Base-by-base conservation (phyloP, 1,284 basidiomycete genomes). In the Leccinum griseonigrum region DNA sequence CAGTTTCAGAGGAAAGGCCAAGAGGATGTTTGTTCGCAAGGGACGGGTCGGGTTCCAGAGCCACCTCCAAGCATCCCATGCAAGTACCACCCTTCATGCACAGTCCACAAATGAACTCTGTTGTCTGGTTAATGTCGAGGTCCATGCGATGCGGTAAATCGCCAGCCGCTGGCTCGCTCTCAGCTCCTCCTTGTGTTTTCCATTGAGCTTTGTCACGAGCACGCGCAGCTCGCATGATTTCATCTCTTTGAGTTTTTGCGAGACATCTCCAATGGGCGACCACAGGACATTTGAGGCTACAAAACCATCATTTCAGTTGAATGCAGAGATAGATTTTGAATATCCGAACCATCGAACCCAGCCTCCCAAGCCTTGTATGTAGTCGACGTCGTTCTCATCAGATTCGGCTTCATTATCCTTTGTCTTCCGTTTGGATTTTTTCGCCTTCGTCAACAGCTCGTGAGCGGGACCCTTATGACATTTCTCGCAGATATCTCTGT, bases 181-280 rank as follows among this genome's bases (percentile, higher is more conserved):
- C 40, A 9, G 57, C 59, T 66, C 71, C 59, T 56, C 70, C 76
- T 59, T 67, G 67, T 46, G 61, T 63, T 50, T 69, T 71, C 80
- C 78, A 80, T 52, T 76, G 77, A 2, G 72, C 72, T 60, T 73
- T 74, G 60, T 89, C 86, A 56, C 78, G 79, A 56, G 81, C 81
- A 54, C 79, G 79, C 10, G 85, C 82, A 55, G 86, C 88, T 63
- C 82, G 84, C 16, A 90, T 74, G 50, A 95, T 90, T 64, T 92
- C 91, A 46, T 88, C 85, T 50, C 85, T 85, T 69, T 93, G 88
- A 16, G 78, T 78, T 43, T 71, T 74, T 13, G 85, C 82, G 14
- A 95, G 78, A 71, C 94, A 96, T 36, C 78, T 81, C 91, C 92
- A 96, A 72, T 96, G 94, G 36, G 84, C 85, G 13, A 83, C 80